Evolutionary conservation across 2,329 filamentous ascomycete species (phyloP), one percentile per base, ranked within the genome.

Genomic region (Verruconis gallopava): DNA sequence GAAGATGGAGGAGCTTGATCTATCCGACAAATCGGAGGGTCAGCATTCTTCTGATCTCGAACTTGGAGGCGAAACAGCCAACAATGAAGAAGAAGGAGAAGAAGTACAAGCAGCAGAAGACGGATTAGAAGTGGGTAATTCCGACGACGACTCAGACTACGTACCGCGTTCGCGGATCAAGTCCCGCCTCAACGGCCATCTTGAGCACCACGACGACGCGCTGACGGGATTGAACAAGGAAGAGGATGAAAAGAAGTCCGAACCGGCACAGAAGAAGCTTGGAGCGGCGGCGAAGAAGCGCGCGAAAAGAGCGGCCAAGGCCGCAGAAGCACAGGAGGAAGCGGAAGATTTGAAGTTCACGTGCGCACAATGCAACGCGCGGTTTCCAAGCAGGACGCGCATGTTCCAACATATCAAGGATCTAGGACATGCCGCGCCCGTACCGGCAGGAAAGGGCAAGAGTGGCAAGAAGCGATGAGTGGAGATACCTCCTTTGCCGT

Each of bases 311-410:
- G 66, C 65, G 2, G 66, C 65, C 1, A 62, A 65, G 38, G 55
- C 60, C 28, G 55, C 59, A 3, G 54, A 53, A 2, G 48, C 49
- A 3, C n/a, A n/a, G n/a, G n/a, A n/a, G n/a, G 53, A 56, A 4
- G 39, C 55, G 17, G 38, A 48, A 3, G 56, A 56, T 2, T 17
- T 48, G 49, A 64, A 76, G 21, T 73, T 84, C 41, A 79, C 79
- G 51, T 96, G 91, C 55, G 73, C 81, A 2, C 73, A 77, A 3
- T 96, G 91, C 60, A 73, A 77, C 49, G 85, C 82, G 49, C 71
- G 64, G 0, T 98, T 96, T 63, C 75, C 73, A 0, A 85, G 80
- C 1, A 79, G 77, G 50, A 81, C 74, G 4, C 77, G 76, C 49
- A 61, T 93, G 14, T 89, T 89, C 56, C 66, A 72, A 40, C 85